Evolutionary conservation across 1,139 yeast species (phyloP).

Genomic region (Magnusiomyces sp.): DNA sequence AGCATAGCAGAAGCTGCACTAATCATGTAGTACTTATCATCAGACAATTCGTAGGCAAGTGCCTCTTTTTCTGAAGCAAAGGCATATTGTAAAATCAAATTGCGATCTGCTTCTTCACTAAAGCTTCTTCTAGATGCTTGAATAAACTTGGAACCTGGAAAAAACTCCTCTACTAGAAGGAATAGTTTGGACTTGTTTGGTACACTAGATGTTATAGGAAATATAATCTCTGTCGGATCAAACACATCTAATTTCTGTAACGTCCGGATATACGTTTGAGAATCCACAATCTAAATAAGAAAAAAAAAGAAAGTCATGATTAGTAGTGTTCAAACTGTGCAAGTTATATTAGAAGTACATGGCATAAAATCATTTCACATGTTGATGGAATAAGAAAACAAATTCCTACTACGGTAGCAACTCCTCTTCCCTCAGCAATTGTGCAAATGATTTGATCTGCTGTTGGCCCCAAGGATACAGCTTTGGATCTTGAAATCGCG

Average conservation of each 20-base stretch:
- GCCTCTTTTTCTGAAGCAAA: conserved; percentile 20
- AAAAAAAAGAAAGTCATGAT: no score
- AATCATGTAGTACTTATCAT: conserved; percentile 23
- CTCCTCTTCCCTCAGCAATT: conserved; percentile 30
- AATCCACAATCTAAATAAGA: conserved; percentile 29
- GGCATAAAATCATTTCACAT: conserved; percentile 26
- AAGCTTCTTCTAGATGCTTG: conserved; percentile 22
- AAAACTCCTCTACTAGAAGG: conserved; percentile 33
- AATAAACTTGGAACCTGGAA: conserved; percentile 24
- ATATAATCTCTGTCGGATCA: conserved; percentile 33
- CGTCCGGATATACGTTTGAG: conserved; percentile 40
- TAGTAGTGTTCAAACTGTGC: not conserved
- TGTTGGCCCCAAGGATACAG: conserved; percentile 7
- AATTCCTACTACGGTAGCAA: conserved; percentile 33
- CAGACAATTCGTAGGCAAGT: conserved; percentile 19
- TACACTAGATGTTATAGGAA: conserved; percentile 28
- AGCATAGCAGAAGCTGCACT: conserved; percentile 35
- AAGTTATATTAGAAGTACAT: conserved; percentile 25
- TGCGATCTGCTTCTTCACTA: conserved; percentile 7
- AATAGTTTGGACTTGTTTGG: conserved; percentile 30
- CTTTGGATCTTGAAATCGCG: conserved; percentile 9
- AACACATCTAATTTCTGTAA: conserved; percentile 36
- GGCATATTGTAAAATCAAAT: conserved; percentile 12
- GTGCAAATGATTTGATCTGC: conserved; percentile 26
- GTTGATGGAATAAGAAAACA: conserved; percentile 33